Conservation (phyloP, 805 yeast genomes). For the Hanseniaspora lindneri region DNA sequence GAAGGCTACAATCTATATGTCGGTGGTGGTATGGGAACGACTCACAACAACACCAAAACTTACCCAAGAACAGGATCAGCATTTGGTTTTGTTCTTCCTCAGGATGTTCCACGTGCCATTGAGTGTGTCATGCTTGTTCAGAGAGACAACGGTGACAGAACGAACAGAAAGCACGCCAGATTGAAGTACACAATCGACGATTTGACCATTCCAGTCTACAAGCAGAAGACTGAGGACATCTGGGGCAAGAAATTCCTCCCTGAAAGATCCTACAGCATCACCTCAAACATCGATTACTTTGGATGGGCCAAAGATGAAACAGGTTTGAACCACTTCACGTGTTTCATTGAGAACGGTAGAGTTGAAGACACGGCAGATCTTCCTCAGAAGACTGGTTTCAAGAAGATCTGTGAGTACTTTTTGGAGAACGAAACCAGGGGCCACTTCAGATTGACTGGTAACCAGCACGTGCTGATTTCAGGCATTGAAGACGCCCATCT, state of each 20-base stretch:
- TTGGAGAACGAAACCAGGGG: slow-evolving; percentile 53
- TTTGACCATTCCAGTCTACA: slow-evolving; percentile 77
- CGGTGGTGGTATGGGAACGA: slow-evolving; percentile 99
- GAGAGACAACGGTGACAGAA: slow-evolving; percentile 89
- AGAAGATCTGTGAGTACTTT: slow-evolving; percentile 56
- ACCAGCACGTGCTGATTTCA: slow-evolving; percentile 78
- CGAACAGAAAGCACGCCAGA: slow-evolving; percentile 94
- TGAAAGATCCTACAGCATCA: slow-evolving; percentile 61
- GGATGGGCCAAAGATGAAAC: slow-evolving; percentile 87
- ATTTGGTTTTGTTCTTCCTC: slow-evolving; percentile 63
- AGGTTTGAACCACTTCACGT: slow-evolving; percentile 79
- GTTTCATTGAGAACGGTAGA: slow-evolving; percentile 92
- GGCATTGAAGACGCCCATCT: slow-evolving; percentile 60
- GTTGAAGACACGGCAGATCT: slow-evolving; percentile 83
- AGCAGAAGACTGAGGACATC: slow-evolving; percentile 66
- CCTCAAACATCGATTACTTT: slow-evolving; percentile 77
- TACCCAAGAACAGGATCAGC: slow-evolving; percentile 89
- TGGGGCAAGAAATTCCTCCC: slow-evolving; percentile 66
- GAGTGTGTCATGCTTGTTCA: slow-evolving; percentile 89
- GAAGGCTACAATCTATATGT: slow-evolving; percentile 78
- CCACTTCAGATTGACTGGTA: slow-evolving; percentile 87
- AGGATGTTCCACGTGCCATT: slow-evolving; percentile 63
- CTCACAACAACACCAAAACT: slow-evolving; percentile 92
- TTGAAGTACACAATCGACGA: slow-evolving; percentile 93
- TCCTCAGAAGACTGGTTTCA: slow-evolving; percentile 81